A percentile compares a stretch with the other conserved stretches of the same genome.
These are phyloP conservation scores for Entamoeba dispar DNA, from an alignment of 208 protist species.

Conservation along the genomic window DNA sequence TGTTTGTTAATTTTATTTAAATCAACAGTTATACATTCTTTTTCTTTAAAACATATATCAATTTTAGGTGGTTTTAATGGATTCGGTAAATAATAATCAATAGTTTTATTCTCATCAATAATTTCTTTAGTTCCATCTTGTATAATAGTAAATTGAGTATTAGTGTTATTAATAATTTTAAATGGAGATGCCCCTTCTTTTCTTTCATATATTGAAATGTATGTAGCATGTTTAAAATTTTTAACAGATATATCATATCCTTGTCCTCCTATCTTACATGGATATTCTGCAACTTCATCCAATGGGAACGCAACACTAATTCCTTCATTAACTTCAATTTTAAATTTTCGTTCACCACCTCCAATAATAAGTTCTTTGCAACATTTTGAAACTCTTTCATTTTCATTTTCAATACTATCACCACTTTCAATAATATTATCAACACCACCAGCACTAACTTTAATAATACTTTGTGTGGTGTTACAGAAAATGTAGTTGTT, in stretches of 20 bases:
- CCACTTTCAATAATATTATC: neutral
- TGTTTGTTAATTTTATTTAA: neutral
- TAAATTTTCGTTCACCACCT: neutral
- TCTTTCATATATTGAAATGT: neutral
- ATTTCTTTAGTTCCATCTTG: neutral
- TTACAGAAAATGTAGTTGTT: neutral
- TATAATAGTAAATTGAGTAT: neutral
- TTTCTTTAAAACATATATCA: neutral
- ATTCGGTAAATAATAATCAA: neutral
- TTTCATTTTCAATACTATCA: neutral
- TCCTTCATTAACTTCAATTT: neutral
- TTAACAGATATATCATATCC: neutral
- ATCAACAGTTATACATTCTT: neutral
- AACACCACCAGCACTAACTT: neutral
- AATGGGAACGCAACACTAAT: neutral
- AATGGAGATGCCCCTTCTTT: neutral
- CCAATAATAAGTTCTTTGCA: neutral
- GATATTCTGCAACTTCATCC: neutral
- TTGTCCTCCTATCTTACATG: neutral
- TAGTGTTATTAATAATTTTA: neutral
- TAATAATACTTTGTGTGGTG: neutral
- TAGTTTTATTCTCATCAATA: neutral
- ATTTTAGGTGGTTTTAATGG: neutral
- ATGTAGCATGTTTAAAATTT: neutral
- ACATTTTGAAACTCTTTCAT: neutral